Conservation (phyloP, 2,329 filamentous ascomycete genomes). For the Curvularia eragrostidis region DNA sequence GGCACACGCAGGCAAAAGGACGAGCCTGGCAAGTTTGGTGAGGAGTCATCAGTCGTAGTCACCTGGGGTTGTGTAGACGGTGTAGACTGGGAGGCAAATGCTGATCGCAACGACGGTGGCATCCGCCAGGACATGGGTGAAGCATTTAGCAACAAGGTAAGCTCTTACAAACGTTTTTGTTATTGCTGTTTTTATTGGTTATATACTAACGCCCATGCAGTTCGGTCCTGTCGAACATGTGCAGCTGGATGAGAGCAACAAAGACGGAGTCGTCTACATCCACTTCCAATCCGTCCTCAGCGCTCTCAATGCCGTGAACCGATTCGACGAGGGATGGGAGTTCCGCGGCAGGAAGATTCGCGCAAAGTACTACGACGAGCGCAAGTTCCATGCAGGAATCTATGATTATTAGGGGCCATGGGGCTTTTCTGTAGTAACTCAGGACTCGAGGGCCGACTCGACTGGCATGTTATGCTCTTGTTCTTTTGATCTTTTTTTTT, state of each 20-base stretch:
- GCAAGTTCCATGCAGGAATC: slow-evolving; percentile 73
- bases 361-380: slow-evolving; percentile 81
- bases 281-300: slow-evolving; percentile 88
- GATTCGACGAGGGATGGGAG: slow-evolving; percentile 86
- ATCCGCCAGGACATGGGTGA: slow-evolving; percentile 95
- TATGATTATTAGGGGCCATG: slow-evolving; percentile 35
- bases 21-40: slow-evolving; percentile 48
- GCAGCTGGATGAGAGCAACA: slow-evolving; percentile 68
- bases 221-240: slow-evolving; percentile 85
- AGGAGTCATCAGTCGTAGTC: slow-evolving; percentile 83
- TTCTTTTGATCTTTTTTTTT: neutral
- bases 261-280: slow-evolving; percentile 77
- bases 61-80: slow-evolving; percentile 85
- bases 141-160: slow-evolving; percentile 81
- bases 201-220: slow-evolving; percentile 52
- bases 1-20: slow-evolving; percentile 60
- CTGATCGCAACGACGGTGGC: slow-evolving; percentile 64
- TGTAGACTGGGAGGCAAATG: slow-evolving; percentile 80
- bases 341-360: slow-evolving; percentile 87
- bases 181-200: too few relatives aligned
- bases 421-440: neutral
- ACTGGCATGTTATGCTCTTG: neutral
- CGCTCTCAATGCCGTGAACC: slow-evolving; percentile 86
- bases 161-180: neutral
- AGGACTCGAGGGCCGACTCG: neutral